A percentile compares a stretch with the other conserved stretches of the same genome.
Conservation (phyloP, 2,329 filamentous ascomycete genomes). For the Fusarium sp. region DNA sequence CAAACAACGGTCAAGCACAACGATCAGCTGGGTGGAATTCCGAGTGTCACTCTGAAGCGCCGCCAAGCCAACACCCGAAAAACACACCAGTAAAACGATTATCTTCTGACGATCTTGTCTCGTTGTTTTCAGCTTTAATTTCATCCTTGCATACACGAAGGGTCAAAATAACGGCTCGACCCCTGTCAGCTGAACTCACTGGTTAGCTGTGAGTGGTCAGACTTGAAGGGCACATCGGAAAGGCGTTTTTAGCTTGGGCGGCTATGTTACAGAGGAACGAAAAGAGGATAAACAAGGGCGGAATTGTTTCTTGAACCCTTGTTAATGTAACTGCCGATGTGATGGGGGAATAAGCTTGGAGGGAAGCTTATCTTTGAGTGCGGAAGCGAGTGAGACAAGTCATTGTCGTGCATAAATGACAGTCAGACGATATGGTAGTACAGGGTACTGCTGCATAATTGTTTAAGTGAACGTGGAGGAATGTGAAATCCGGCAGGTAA, state of each 20-base stretch:
- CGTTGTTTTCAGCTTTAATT: slow-evolving; percentile 5
- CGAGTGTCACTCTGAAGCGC: background rate
- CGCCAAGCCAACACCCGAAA: background rate
- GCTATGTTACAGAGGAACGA: slow-evolving; percentile 7
- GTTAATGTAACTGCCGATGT: slow-evolving; percentile 5
- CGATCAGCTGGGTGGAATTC: background rate
- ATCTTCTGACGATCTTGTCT: background rate
- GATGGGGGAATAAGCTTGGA: slow-evolving; percentile 16
- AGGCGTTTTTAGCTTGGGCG: slow-evolving; percentile 26
- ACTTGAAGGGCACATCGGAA: background rate
- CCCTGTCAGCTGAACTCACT: slow-evolving; percentile 36
- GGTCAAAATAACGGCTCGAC: background rate
- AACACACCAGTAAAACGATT: background rate
- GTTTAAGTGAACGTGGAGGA: background rate
- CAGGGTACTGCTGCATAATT: background rate
- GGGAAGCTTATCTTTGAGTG: slow-evolving; percentile 18
- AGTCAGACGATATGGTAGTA: background rate
- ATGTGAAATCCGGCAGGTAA: background rate
- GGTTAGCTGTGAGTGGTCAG: slow-evolving; percentile 13
- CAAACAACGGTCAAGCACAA: background rate
- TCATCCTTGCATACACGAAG: slow-evolving; percentile 12
- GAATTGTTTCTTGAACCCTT: background rate
- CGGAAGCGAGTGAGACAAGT: too few relatives aligned
- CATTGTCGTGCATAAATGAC: background rate
- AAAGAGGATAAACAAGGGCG: background rate